Base-by-base conservation (phyloP, 352 stramenopile species). In the Phytopythium litorale region DNA sequence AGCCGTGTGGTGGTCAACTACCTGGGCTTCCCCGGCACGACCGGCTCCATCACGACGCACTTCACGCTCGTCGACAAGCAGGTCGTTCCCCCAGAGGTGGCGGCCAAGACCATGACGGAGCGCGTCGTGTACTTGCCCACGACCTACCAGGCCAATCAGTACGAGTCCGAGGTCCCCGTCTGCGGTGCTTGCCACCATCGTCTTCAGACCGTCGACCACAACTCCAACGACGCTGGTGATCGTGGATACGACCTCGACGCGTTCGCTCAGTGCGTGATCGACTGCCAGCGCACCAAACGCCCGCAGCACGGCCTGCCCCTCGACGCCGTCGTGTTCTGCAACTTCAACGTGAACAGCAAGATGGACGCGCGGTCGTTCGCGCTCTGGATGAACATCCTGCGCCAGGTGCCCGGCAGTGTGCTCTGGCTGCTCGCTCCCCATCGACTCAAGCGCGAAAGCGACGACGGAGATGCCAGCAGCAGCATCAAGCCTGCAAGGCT, bases 301-400 rank as follows among this genome's bases (percentile, higher is more conserved):
- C 45, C 58, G 0, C 33, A 64, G 1, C 65, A 84, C 23, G 60
- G 52, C 0, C 67, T 89, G 5, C 78, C 80, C 9, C 12, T 0
- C 0, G 53, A 78, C 40, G 63, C 23, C 0, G 52, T 87, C 21
- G 76, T 89, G 4, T 97, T 98, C 66, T 96, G 87, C 56, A 97
- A 97, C 64, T 98, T 98, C 66, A 98, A 97, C 64, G 91, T 95
- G 21, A 74, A 97, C 50, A 94, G 97, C 84, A 98, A 98, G 64
- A 97, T 98, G 64, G 92, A 98, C 49, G 92, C 87, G 4, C 56
- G 69, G 15, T 86, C 87, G 7, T 98, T 98, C 66, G 60, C 64
- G 0, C 68, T 87, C 0, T 98, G 95, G 95, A 90, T 96, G 76
- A 72, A 76, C 25, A 84, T 98, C 38, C 64, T 98, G 4, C 76